Evolutionary conservation across 2,329 filamentous ascomycete species (phyloP).

Genomic region (Penicillium sp.): DNA sequence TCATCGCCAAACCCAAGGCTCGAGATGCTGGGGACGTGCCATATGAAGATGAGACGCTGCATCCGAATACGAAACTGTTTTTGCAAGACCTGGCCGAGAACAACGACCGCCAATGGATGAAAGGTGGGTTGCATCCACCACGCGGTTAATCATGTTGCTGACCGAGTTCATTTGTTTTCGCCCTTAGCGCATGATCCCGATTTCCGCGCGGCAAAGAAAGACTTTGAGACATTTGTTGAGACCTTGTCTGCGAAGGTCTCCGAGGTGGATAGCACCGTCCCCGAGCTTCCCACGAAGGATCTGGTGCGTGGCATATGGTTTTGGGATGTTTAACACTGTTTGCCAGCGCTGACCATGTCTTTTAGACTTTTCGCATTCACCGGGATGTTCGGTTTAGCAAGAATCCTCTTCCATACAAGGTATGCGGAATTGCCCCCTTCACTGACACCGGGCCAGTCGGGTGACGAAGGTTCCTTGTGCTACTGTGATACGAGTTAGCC

Average conservation of each 20-base stretch:
- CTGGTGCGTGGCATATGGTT: constrained; percentile 48
- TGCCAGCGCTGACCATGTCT: background rate
- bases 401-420: constrained; percentile 86
- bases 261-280: constrained; percentile 75
- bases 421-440: constrained; percentile 38
- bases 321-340: background rate
- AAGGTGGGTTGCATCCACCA: constrained; percentile 47
- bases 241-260: constrained; percentile 68
- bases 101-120: constrained; percentile 64
- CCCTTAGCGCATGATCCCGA: constrained; percentile 71
- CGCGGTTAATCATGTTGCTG: constrained; percentile 7
- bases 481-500: constrained; percentile 13
- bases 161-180: constrained; percentile 8
- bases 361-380: constrained; percentile 76
- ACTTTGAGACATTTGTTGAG: constrained; percentile 79
- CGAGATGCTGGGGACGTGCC: constrained; percentile 58
- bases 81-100: constrained; percentile 58
- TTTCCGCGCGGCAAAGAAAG: constrained; percentile 73
- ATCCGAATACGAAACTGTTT: constrained; percentile 65
- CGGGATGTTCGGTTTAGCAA: constrained; percentile 81
- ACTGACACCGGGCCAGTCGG: background rate
- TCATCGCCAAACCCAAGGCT: constrained; percentile 65
- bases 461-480: constrained; percentile 9
- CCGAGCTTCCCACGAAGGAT: constrained; percentile 82
- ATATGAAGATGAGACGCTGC: constrained; percentile 58